Percentiles rank a stretch among this genome's conserved stretches.
These are phyloP conservation scores for Starmerella apis DNA, from an alignment of 805 yeast species.

Conservation along the genomic window DNA sequence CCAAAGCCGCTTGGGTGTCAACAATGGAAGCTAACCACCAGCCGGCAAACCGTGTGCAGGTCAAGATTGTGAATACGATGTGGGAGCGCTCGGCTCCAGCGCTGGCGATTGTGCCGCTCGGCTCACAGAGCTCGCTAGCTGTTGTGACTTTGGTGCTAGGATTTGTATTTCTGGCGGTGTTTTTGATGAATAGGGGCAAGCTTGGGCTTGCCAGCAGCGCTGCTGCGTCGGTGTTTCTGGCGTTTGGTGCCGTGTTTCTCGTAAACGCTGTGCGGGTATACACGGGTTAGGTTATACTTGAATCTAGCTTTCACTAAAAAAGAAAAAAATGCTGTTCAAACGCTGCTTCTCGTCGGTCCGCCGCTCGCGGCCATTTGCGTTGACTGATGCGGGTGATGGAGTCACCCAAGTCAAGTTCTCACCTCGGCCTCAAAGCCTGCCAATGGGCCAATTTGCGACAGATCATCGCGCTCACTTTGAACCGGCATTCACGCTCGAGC, in stretches of 20 bases:
- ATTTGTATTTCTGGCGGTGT: conserved; percentile 23
- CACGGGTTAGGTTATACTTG: conserved; percentile 27
- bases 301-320: background rate
- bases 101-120: conserved; percentile 24
- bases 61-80: conserved; percentile 8
- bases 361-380: conserved; percentile 11
- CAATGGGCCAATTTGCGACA: conserved; percentile 26
- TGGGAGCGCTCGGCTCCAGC: conserved; percentile 20
- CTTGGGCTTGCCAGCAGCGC: conserved; percentile 25
- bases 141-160: conserved; percentile 16
- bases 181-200: conserved; percentile 21
- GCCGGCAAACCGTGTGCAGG: background rate
- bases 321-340: background rate
- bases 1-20: background rate
- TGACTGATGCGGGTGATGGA: conserved; percentile 7
- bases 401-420: conserved; percentile 22
- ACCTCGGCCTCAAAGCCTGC: conserved; percentile 20
- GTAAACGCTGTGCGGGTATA: conserved; percentile 41
- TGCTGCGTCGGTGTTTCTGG: conserved; percentile 31
- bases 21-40: background rate
- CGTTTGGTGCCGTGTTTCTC: conserved; percentile 35
- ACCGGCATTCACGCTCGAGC: conserved; percentile 21
- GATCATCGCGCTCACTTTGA: conserved; percentile 11
- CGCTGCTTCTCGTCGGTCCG: conserved; percentile 7
- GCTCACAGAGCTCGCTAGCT: conserved; percentile 25